phyloP scores from a whole-genome alignment of 2,329 filamentous ascomycete genomes.

The Diaporthe humulicola region DNA sequence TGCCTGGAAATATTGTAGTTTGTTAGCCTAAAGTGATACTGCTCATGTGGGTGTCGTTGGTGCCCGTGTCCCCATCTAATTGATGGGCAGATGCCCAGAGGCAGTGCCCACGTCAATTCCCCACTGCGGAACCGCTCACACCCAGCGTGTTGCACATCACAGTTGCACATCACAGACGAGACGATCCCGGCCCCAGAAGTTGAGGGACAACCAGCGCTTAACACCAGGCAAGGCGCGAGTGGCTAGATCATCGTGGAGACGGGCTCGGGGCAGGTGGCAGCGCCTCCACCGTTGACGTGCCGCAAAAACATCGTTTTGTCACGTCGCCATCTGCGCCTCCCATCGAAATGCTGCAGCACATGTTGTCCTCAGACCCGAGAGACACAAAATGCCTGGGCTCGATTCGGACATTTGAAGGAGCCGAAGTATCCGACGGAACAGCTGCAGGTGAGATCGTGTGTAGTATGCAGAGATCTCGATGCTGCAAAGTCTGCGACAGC shows the following conservation, averaged over 20 bases:
- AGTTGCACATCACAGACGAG: not conserved
- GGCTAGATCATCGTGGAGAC: constrained; percentile 22
- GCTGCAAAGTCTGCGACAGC: constrained; percentile 7
- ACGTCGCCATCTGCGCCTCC: not conserved
- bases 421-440: constrained; percentile 8
- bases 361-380: not conserved
- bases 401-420: not conserved
- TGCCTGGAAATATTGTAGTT: not conserved
- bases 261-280: not conserved
- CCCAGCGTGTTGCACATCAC: constrained; percentile 11
- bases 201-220: constrained; percentile 1
- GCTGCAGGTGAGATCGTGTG: constrained; percentile 19
- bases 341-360: not conserved
- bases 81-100: not conserved
- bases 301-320: not conserved
- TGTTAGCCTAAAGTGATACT: not conserved
- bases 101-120: constrained; percentile 2
- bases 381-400: not conserved
- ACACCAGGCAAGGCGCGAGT: not conserved
- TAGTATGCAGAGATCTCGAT: constrained; percentile 10
- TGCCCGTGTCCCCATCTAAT: not conserved
- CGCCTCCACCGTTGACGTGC: constrained; percentile 5
- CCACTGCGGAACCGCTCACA: constrained; percentile 17
- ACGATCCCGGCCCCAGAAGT: not conserved
- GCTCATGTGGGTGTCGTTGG: not conserved